Evolutionary conservation across 2,329 filamentous ascomycete genomes (phyloP).

Genomic region (Beauveria brongniartii): DNA sequence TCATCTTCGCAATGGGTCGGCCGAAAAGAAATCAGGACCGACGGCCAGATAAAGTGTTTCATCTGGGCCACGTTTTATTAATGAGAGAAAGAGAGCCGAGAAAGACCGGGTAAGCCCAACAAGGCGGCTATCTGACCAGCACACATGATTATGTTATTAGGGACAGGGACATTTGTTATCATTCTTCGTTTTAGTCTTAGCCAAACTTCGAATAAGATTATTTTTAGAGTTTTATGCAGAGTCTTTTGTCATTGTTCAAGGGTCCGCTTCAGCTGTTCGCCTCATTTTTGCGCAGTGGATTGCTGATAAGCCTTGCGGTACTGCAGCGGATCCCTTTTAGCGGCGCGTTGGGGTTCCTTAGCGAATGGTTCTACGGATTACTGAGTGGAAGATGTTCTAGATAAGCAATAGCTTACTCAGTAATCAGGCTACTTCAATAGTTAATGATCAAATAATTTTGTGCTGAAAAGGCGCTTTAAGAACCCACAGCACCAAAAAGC

Average conservation of each 20-base stretch:
- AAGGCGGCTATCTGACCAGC: neutral
- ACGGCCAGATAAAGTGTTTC: neutral
- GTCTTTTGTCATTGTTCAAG: no score
- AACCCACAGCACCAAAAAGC: no score
- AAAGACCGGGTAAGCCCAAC: neutral
- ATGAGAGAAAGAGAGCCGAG: neutral
- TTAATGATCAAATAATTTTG: no score
- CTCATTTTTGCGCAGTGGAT: neutral
- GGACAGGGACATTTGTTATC: neutral
- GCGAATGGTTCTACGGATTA: no score
- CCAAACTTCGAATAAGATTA: neutral
- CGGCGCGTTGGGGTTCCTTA: no score
- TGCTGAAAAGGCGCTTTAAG: no score
- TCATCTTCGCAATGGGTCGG: neutral
- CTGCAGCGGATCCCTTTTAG: no score
- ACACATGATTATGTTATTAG: neutral
- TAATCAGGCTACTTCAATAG: no score
- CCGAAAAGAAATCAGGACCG: neutral
- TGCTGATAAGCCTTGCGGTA: no score
- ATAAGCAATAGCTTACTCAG: no score
- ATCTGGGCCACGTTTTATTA: neutral
- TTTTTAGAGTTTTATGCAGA: neutral
- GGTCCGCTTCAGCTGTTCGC: neutral
- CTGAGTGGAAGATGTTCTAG: no score
- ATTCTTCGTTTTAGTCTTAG: conserved; percentile 4